Evolutionary conservation across 164 flowering plant genomes (phyloP).

Genomic region (Nymphaea thermarum): DNA sequence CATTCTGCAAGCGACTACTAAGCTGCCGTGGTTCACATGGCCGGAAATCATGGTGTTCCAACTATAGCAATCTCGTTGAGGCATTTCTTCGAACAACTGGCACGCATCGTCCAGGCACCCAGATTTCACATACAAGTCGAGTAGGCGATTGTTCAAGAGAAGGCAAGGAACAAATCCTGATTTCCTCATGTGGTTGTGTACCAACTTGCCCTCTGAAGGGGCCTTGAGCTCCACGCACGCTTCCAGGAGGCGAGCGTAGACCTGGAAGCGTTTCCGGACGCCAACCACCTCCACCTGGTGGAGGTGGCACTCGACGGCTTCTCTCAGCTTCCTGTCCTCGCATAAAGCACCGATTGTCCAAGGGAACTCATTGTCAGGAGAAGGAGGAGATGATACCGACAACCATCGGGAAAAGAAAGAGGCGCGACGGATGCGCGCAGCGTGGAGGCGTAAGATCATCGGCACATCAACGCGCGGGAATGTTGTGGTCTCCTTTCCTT

Average conservation of each 20-base stretch:
- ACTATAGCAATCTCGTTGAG: constrained; percentile 16
- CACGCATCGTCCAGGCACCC: background rate
- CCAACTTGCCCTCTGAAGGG: background rate
- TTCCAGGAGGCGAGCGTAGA: background rate
- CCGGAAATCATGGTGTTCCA: background rate
- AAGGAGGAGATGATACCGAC: background rate
- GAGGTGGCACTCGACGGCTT: background rate
- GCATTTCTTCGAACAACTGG: constrained; percentile 33
- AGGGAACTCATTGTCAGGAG: background rate
- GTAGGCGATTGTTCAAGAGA: constrained; percentile 2
- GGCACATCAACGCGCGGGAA: no score
- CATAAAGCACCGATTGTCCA: background rate
- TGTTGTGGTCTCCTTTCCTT: no score
- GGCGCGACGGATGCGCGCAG: background rate
- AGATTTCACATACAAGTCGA: background rate
- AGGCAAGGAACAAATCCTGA: background rate
- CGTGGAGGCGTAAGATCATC: background rate
- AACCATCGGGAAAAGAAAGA: background rate
- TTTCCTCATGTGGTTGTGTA: constrained; percentile 1
- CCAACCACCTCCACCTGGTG: background rate
- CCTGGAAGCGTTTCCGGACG: background rate
- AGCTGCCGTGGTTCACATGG: background rate
- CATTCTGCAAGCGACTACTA: background rate
- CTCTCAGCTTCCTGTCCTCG: background rate
- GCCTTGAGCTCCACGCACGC: background rate